A percentile compares a stretch with the other conserved stretches of the same genome.
Conservation (phyloP, 768 basidiomycete genomes). For the Tylopilus rubrobrunneus region DNA sequence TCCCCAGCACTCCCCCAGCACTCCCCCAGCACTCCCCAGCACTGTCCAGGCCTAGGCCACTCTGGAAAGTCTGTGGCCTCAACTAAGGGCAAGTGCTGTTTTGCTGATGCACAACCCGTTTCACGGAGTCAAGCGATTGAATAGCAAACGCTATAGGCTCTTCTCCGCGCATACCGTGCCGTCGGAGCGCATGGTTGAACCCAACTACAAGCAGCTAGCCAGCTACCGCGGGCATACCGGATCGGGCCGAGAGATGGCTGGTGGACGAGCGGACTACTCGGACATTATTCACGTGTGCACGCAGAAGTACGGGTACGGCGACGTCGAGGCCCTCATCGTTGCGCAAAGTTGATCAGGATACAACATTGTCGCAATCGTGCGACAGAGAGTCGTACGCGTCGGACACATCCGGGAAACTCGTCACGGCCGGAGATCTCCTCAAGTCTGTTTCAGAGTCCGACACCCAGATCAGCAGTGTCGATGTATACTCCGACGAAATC, state of each 20-base stretch:
- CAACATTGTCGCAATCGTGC: too few relatives aligned
- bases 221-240: not conserved
- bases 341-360: slow-evolving; percentile 2
- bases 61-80: too few relatives aligned
- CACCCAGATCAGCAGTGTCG: too few relatives aligned
- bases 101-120: slow-evolving; percentile 1
- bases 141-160: slow-evolving; percentile 13
- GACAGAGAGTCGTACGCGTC: slow-evolving; percentile 14
- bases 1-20: too few relatives aligned
- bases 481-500: slow-evolving; percentile 11
- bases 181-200: not conserved
- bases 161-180: slow-evolving; percentile 15
- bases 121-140: slow-evolving; percentile 5
- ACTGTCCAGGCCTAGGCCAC: too few relatives aligned
- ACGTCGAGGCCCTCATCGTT: too few relatives aligned
- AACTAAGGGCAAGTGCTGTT: too few relatives aligned
- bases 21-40: too few relatives aligned
- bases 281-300: slow-evolving; percentile 25
- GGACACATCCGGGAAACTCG: slow-evolving; percentile 21
- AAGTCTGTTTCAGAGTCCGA: slow-evolving; percentile 17
- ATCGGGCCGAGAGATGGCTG: too few relatives aligned
- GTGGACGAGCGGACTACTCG: not conserved
- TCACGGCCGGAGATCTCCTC: not conserved
- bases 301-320: not conserved
- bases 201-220: not conserved